Conservation (phyloP, 352 stramenopile genomes). For the Phytophthora citricola region DNA sequence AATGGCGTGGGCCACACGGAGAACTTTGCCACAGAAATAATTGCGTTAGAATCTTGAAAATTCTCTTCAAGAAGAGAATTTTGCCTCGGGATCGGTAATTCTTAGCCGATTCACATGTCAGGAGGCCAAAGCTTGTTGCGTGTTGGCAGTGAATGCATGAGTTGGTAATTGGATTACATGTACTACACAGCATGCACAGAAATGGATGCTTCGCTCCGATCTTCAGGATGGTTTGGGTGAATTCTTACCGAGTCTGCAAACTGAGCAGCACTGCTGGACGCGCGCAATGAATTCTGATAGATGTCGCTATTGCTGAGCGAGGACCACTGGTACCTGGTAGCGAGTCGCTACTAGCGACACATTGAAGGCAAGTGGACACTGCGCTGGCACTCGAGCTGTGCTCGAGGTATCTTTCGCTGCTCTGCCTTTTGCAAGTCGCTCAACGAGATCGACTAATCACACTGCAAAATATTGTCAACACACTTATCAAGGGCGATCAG, state of each 20-base stretch:
- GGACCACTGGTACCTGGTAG: neutral
- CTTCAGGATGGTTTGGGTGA: too few species aligned
- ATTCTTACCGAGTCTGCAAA: neutral
- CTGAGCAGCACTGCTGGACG: neutral
- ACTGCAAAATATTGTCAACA: neutral
- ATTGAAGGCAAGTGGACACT: slow-evolving; percentile 3
- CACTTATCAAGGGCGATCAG: too few species aligned
- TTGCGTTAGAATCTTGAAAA: too few species aligned
- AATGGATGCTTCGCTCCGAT: too few species aligned
- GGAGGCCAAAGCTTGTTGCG: too few species aligned
- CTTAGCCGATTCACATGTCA: too few species aligned
- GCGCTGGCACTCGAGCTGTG: neutral
- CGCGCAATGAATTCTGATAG: neutral
- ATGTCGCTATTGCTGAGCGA: neutral
- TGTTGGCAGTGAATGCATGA: neutral
- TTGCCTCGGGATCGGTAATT: slow-evolving; percentile 7
- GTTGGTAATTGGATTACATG: too few species aligned
- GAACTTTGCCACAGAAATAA: neutral
- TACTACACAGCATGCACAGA: too few species aligned
- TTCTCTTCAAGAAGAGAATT: slow-evolving; percentile 5
- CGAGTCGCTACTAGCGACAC: neutral
- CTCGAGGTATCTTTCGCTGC: slow-evolving; percentile 10
- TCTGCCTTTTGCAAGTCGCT: slow-evolving; percentile 5
- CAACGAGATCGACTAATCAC: neutral
- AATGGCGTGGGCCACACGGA: slow-evolving; percentile 24